Conservation (phyloP, 768 basidiomycete species). For the Phylloporus sp. region DNA sequence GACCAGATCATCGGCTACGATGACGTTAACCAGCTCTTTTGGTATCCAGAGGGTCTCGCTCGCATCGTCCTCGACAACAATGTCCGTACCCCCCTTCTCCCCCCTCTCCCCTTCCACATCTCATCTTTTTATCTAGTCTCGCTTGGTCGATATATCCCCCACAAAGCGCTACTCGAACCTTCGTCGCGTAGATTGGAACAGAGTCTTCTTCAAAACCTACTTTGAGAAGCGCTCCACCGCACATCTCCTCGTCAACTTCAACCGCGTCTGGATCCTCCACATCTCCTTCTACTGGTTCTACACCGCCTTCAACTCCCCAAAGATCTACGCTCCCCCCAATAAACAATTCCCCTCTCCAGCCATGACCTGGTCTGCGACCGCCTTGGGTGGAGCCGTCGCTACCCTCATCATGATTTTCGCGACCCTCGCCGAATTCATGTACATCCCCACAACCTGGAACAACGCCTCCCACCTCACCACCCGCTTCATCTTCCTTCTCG, state of each 20-base stretch:
- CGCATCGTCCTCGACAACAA: constrained; percentile 87
- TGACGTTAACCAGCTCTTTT: constrained; percentile 98
- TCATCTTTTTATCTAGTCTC: constrained; percentile 52
- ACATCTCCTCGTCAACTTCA: constrained; percentile 97
- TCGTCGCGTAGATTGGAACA: constrained; percentile 87
- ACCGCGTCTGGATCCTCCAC: constrained; percentile 97
- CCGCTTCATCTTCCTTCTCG: constrained; percentile 84
- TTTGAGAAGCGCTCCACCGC: constrained; percentile 91
- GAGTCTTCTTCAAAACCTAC: constrained; percentile 98
- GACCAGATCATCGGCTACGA: constrained; percentile 98
- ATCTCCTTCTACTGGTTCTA: constrained; percentile 94
- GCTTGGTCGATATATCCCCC: constrained; percentile 86
- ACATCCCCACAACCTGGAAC: constrained; percentile 98
- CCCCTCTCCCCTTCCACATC: neutral
- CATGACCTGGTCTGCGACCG: constrained; percentile 94
- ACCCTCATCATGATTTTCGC: constrained; percentile 92
- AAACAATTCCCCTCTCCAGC: constrained; percentile 67
- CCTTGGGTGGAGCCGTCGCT: constrained; percentile 93
- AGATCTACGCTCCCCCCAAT: constrained; percentile 74
- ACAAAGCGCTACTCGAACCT: constrained; percentile 92
- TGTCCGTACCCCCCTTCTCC: constrained; percentile 45
- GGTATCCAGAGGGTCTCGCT: constrained; percentile 98
- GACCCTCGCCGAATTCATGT: constrained; percentile 90
- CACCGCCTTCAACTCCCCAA: constrained; percentile 95
- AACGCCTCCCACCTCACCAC: constrained; percentile 96